phyloP scores from a whole-genome alignment of 305 asterid species.

The Fraxinus albicans region DNA sequence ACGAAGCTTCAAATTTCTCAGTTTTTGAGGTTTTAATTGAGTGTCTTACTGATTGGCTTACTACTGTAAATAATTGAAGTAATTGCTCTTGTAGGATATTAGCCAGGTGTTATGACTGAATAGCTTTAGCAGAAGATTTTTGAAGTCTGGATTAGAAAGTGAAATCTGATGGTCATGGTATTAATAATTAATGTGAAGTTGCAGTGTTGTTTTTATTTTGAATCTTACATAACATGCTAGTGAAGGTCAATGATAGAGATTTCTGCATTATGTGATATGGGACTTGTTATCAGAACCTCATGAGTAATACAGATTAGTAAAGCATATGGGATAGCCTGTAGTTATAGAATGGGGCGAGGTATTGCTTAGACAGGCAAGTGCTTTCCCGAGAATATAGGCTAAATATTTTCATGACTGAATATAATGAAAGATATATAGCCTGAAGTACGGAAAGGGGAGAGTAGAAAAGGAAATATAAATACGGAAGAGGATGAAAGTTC shows the following conservation, averaged over 20 bases:
- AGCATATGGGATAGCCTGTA: not conserved
- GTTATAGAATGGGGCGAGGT: not conserved
- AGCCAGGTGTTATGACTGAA: not conserved
- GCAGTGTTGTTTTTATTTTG: not conserved
- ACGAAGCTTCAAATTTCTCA: not conserved
- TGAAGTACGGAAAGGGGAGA: not conserved
- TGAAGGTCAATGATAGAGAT: not conserved
- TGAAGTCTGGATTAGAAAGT: not conserved
- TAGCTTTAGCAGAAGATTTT: not conserved
- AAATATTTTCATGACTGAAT: not conserved
- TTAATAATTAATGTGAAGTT: not conserved
- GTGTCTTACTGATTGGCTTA: not conserved
- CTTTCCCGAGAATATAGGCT: not conserved
- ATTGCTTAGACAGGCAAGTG: not conserved
- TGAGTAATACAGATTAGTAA: not conserved
- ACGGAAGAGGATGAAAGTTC: not conserved
- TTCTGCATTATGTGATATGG: not conserved
- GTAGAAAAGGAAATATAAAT: not conserved
- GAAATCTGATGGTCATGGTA: not conserved
- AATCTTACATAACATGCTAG: not conserved
- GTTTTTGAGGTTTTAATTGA: not conserved
- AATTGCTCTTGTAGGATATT: not conserved
- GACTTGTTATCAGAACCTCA: not conserved
- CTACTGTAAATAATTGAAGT: not conserved
- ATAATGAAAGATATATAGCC: not conserved